phyloP scores from a whole-genome alignment of 2,329 filamentous ascomycete species.

The Drechslerella dactyloides region DNA sequence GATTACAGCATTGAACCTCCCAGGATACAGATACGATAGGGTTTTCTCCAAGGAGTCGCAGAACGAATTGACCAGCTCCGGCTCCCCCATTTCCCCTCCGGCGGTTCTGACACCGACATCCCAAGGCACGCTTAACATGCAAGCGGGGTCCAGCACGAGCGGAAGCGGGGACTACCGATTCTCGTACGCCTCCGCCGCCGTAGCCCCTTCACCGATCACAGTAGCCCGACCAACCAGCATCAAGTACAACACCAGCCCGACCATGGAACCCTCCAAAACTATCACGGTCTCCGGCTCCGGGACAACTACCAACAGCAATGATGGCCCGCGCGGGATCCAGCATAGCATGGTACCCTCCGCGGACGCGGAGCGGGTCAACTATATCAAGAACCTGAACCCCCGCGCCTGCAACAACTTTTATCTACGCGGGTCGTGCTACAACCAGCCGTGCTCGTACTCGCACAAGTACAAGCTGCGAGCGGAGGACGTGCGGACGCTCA shows the following conservation, averaged over 20 bases:
- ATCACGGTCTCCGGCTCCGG: slow-evolving; percentile 31
- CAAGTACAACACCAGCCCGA: slow-evolving; percentile 43
- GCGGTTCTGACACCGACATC: slow-evolving; percentile 27
- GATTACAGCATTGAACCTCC: slow-evolving; percentile 35
- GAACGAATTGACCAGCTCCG: slow-evolving; percentile 27
- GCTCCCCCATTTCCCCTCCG: slow-evolving; percentile 13
- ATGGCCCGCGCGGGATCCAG: slow-evolving; percentile 27
- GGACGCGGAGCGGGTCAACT: slow-evolving; percentile 39
- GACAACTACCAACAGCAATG: background rate
- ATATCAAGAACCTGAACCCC: slow-evolving; percentile 42
- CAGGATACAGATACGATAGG: slow-evolving; percentile 18
- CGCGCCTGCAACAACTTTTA: slow-evolving; percentile 47
- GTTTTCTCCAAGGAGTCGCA: slow-evolving; percentile 40
- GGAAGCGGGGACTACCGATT: slow-evolving; percentile 16
- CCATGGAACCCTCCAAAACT: slow-evolving; percentile 18
- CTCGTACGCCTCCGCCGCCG: slow-evolving; percentile 42
- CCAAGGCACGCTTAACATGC: slow-evolving; percentile 16
- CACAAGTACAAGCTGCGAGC: slow-evolving; percentile 45
- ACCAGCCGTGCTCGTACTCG: slow-evolving; percentile 37
- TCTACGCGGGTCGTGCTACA: slow-evolving; percentile 34
- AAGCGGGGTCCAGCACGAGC: background rate
- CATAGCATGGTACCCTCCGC: slow-evolving; percentile 40
- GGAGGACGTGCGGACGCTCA: slow-evolving; percentile 41
- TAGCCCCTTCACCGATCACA: slow-evolving; percentile 11
- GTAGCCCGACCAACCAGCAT: slow-evolving; percentile 32